Conservation (phyloP, 768 basidiomycete genomes). For the Trametes gibbosa region DNA sequence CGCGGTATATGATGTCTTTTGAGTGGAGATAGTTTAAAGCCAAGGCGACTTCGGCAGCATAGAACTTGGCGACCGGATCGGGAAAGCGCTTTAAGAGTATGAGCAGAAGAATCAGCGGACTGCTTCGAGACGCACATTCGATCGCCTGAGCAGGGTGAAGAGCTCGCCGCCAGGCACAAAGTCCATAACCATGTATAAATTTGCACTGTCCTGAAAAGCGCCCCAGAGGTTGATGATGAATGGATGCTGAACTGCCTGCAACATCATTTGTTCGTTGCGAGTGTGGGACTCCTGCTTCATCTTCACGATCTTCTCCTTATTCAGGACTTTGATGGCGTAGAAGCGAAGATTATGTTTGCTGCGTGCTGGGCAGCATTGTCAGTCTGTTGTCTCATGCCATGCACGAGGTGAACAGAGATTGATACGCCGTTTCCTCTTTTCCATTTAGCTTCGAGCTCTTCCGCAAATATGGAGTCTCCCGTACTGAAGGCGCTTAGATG, state of each 20-base stretch:
- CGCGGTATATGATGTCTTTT: conserved; percentile 91
- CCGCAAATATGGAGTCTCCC: no score
- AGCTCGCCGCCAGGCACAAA: conserved; percentile 96
- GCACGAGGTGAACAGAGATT: no score
- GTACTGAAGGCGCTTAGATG: no score
- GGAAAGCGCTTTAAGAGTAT: conserved; percentile 72
- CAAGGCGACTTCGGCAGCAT: conserved; percentile 91
- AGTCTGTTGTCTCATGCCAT: no score
- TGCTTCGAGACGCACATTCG: conserved; percentile 56
- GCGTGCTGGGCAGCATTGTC: conserved; percentile 51
- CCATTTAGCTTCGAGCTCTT: no score
- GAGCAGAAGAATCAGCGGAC: background rate
- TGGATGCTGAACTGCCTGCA: conserved; percentile 82
- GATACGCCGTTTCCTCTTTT: no score
- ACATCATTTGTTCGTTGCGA: conserved; percentile 88
- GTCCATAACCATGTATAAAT: conserved; percentile 98
- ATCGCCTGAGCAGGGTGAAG: conserved; percentile 88
- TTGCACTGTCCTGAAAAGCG: conserved; percentile 85
- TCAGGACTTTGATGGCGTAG: conserved; percentile 93
- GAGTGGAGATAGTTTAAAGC: conserved; percentile 88
- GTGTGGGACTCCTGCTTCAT: conserved; percentile 98
- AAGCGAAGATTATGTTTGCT: conserved; percentile 94
- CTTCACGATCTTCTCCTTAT: conserved; percentile 87
- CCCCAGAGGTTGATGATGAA: conserved; percentile 98
- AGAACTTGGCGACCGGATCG: conserved; percentile 97